Conservation (phyloP, 2,329 filamentous ascomycete genomes). For the Beauveria brongniartii region DNA sequence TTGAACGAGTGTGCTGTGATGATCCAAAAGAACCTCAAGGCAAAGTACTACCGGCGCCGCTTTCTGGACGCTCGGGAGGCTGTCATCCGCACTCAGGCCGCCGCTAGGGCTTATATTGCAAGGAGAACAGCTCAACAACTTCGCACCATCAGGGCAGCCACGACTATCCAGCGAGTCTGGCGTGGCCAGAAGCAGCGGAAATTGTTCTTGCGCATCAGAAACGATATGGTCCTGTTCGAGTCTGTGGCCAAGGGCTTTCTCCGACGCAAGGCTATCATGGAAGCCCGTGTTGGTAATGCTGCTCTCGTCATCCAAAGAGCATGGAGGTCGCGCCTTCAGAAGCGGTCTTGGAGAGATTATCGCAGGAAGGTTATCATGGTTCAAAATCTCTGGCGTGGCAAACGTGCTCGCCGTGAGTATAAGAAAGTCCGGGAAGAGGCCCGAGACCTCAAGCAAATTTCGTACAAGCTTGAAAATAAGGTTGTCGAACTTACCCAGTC, state of each 20-base stretch:
- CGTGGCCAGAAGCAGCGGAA: slow-evolving; percentile 85
- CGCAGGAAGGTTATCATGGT: slow-evolving; percentile 82
- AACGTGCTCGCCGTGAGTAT: slow-evolving; percentile 70
- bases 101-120: slow-evolving; percentile 68
- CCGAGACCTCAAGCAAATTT: slow-evolving; percentile 97
- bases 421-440: slow-evolving; percentile 91
- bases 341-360: slow-evolving; percentile 79
- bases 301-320: slow-evolving; percentile 82
- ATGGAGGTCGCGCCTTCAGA: slow-evolving; percentile 74
- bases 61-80: slow-evolving; percentile 82
- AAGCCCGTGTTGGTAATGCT: slow-evolving; percentile 87
- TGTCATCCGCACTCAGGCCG: slow-evolving; percentile 72
- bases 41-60: slow-evolving; percentile 88
- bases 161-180: slow-evolving; percentile 93
- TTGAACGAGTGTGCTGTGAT: slow-evolving; percentile 92
- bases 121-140: slow-evolving; percentile 71
- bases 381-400: slow-evolving; percentile 90
- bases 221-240: slow-evolving; percentile 81
- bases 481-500: slow-evolving; percentile 96
- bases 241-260: slow-evolving; percentile 88
- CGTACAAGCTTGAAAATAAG: slow-evolving; percentile 99
- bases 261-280: slow-evolving; percentile 83
- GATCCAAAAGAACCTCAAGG: slow-evolving; percentile 96
- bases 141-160: slow-evolving; percentile 77
- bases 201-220: slow-evolving; percentile 67